Evolutionary conservation across 306 rosid species (phyloP).

Genomic region (Cotoneaster glaucophyllus): DNA sequence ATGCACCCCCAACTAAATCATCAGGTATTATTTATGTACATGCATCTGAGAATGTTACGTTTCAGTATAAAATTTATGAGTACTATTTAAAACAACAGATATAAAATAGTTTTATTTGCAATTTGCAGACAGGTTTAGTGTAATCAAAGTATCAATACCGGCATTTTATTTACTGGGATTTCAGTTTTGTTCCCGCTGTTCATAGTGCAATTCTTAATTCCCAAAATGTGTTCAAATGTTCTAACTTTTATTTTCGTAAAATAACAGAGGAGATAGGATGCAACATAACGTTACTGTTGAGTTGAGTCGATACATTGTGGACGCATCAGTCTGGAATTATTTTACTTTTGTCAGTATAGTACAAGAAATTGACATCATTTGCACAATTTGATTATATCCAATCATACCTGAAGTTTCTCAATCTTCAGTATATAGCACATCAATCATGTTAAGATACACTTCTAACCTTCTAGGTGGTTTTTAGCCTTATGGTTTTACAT

Average conservation of each 20-base stretch:
- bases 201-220: too few relatives aligned
- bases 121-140: neutral
- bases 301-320: neutral
- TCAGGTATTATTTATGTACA: conserved; percentile 38
- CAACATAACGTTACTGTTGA: too few relatives aligned
- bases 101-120: neutral
- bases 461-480: neutral
- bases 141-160: neutral
- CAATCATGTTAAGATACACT: neutral
- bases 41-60: neutral
- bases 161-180: neutral
- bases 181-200: too few relatives aligned
- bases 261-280: too few relatives aligned
- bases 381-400: neutral
- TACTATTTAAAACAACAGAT: neutral
- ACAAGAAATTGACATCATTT: neutral
- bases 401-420: neutral
- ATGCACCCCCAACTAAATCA: conserved; percentile 29
- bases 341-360: neutral
- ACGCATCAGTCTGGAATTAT: neutral
- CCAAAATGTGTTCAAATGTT: too few relatives aligned
- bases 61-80: too few relatives aligned
- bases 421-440: neutral
- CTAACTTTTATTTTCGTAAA: too few relatives aligned
- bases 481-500: neutral